phyloP scores from a whole-genome alignment of 345 rosid species.

The Eucalyptus curtisii region DNA sequence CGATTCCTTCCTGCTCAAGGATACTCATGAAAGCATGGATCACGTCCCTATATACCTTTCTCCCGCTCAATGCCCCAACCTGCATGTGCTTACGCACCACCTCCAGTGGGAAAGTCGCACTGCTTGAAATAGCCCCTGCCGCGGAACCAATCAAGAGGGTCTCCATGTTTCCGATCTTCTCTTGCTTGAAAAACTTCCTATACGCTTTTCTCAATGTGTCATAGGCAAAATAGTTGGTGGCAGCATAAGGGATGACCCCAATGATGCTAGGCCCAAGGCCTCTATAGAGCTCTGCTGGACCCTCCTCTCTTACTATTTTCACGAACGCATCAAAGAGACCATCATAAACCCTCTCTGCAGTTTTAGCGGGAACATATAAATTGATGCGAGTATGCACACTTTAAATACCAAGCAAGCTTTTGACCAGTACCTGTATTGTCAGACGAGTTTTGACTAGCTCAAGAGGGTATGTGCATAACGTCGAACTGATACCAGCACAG shows the following conservation, averaged over 20 bases:
- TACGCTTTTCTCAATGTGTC: constrained; percentile 74
- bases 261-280: constrained; percentile 94
- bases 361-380: neutral
- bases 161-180: constrained; percentile 76
- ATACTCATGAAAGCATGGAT: constrained; percentile 75
- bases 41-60: constrained; percentile 80
- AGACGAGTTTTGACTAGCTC: constrained; percentile 88
- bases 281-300: constrained; percentile 78
- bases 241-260: constrained; percentile 94
- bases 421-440: constrained; percentile 61
- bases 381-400: neutral
- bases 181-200: constrained; percentile 52
- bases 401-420: neutral
- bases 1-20: constrained; percentile 72
- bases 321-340: constrained; percentile 72
- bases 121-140: constrained; percentile 87
- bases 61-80: constrained; percentile 85
- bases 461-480: constrained; percentile 86
- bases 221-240: constrained; percentile 86
- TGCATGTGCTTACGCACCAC: constrained; percentile 99
- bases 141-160: constrained; percentile 84
- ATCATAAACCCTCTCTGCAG: constrained; percentile 72
- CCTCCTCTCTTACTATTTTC: constrained; percentile 68
- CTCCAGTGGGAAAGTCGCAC: constrained; percentile 91
- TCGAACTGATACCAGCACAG: constrained; percentile 96